Evolutionary conservation across 2,329 filamentous ascomycete species (phyloP), one percentile per base, ranked within the genome.

Genomic region (Hymenoscyphus salicellus): DNA sequence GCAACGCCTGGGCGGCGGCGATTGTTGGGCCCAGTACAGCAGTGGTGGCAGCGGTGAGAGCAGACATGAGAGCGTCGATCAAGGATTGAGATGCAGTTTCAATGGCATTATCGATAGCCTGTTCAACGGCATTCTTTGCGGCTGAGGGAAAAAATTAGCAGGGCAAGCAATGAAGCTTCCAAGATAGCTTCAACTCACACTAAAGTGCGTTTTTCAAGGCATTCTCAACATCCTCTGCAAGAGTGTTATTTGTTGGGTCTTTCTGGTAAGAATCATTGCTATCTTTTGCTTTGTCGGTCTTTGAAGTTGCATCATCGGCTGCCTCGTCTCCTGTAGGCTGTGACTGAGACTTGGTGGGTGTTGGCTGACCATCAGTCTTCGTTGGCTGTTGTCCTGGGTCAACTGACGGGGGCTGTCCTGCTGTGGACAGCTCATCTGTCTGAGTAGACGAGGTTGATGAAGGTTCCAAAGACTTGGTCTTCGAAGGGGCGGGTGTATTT

Each of bases 251-350:
- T 26, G 49, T 28, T 10, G 49, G 49, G 20, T 55, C 49, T 16
- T 55, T 55, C 26, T 55, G 23, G 49, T 55, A 55, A 30, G 49
- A 17, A 55, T 55, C 49, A 55, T 55, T 55, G 49, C 49, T 26
- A 30, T 55, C n/a, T 30, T 14, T 14, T 30, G 14, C n/a, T 28
- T 55, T 55, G 14, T 55, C 10, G 1, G n/a, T 20, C 16, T 26
- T 55, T 55, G 23, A 16, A 55, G 49, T 30, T 5, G n/a, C 23
- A 28, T 28, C 49, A 7, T 55, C 20, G 49, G 49, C 49, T 2
- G 49, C 49, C 20, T 55, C 20, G 20, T 8, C 30, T 11, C 49
- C 49, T 26, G 23, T 55, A 1, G 20, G 49, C 2, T 55, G 49
- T 30, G 3, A 6, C 14, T 55, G 49, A 28, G 49, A 28, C 16